These are phyloP conservation scores for Globisporangium acanthophoron DNA, from an alignment of 352 stramenopile species.

Conservation along the genomic window DNA sequence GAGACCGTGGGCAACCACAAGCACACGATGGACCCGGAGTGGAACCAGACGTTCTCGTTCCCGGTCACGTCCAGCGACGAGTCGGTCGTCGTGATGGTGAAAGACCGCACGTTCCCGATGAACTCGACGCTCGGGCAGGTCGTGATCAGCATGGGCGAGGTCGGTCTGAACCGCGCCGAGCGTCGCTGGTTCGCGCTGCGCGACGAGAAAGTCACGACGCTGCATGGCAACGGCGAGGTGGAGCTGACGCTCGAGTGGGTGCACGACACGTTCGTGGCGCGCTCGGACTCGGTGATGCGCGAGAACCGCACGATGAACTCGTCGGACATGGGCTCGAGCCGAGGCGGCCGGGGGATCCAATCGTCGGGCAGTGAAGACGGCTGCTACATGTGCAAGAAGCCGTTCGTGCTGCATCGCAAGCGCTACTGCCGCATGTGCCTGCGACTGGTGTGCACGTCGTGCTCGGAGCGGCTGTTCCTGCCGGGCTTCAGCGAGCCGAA, in stretches of 20 bases:
- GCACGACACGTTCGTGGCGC: conserved; percentile 86
- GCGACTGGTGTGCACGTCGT: conserved; percentile 77
- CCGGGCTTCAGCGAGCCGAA: conserved; percentile 86
- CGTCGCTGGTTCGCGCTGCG: conserved; percentile 76
- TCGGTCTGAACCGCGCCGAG: conserved; percentile 74
- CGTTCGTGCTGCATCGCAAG: conserved; percentile 73
- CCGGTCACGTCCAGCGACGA: conserved; percentile 74
- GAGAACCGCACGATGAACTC: conserved; percentile 41
- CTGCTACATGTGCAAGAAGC: conserved; percentile 81
- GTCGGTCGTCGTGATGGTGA: conserved; percentile 60
- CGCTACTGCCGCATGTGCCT: conserved; percentile 86
- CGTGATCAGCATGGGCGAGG: conserved; percentile 69
- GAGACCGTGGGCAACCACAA: conserved; percentile 84
- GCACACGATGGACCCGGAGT: conserved; percentile 87
- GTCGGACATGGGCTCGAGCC: conserved; percentile 11
- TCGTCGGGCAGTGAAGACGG: conserved; percentile 33
- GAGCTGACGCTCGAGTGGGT: conserved; percentile 88
- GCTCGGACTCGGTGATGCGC: conserved; percentile 80
- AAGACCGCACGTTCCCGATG: conserved; percentile 71
- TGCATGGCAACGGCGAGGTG: conserved; percentile 78
- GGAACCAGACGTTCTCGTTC: conserved; percentile 89
- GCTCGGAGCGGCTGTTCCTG: conserved; percentile 81
- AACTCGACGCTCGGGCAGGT: conserved; percentile 74
- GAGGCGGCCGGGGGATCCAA: conserved; percentile 11
- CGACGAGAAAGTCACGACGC: conserved; percentile 54